A percentile compares a stretch with the other conserved stretches of the same genome.
Evolutionary conservation across 257 asterid species (phyloP).

Genomic region (Scutellaria galericulata): DNA sequence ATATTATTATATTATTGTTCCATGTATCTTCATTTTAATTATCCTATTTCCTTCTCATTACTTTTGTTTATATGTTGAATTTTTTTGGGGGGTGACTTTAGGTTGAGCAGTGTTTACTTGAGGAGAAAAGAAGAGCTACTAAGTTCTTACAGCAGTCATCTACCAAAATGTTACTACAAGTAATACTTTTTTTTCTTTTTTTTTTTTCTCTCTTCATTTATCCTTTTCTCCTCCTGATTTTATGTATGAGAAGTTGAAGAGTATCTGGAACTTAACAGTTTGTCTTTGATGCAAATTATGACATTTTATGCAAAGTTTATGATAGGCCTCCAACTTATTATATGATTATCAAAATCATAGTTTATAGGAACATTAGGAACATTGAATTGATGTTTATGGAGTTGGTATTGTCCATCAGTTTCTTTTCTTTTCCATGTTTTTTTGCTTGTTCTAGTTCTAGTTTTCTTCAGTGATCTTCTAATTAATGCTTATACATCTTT

Average conservation of each 20-base stretch:
- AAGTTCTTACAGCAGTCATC: background rate
- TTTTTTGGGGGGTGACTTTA: background rate
- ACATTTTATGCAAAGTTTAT: too few species aligned
- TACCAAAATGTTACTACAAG: conserved; percentile 6
- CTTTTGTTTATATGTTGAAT: background rate
- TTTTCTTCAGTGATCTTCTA: too few species aligned
- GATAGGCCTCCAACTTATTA: too few species aligned
- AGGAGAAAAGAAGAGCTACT: conserved; percentile 13
- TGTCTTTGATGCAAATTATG: background rate
- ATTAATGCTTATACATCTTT: too few species aligned
- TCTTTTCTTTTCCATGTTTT: too few species aligned
- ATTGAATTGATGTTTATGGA: too few species aligned
- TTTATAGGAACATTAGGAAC: too few species aligned
- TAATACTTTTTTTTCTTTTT: background rate
- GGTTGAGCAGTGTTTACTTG: background rate
- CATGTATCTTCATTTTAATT: background rate
- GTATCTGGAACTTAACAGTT: background rate
- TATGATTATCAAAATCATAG: too few species aligned
- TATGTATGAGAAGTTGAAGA: background rate
- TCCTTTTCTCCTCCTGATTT: too few species aligned
- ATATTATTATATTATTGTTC: background rate
- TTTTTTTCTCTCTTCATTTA: background rate
- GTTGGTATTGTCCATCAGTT: too few species aligned
- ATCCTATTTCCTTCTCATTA: background rate
- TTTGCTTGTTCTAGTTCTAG: too few species aligned